Evolutionary conservation across 441 rosid genomes (phyloP).

Genomic region (Adansonia grandidieri): DNA sequence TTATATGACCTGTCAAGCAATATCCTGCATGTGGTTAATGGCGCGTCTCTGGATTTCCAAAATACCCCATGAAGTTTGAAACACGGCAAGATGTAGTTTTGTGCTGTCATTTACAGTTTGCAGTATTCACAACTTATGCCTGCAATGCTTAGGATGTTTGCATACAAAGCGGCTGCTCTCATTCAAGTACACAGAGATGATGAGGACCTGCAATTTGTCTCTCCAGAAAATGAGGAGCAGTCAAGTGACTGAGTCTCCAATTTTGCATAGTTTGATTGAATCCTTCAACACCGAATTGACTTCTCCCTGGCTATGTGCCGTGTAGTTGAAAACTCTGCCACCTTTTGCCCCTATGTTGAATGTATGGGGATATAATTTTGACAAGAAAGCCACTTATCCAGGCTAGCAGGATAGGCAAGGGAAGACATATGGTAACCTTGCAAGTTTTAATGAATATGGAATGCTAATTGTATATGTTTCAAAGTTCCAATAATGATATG

Average conservation of each 20-base stretch:
- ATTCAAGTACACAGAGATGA: slow-evolving; percentile 94
- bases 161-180: slow-evolving; percentile 93
- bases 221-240: slow-evolving; percentile 57
- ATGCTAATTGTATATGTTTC: neutral
- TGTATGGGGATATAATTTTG: neutral
- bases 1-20: neutral
- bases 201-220: slow-evolving; percentile 66
- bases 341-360: neutral
- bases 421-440: neutral
- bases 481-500: neutral
- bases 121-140: slow-evolving; percentile 65
- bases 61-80: neutral
- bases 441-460: neutral
- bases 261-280: neutral
- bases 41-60: neutral
- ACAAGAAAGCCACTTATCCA: neutral
- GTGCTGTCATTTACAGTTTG: neutral
- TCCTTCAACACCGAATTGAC: neutral
- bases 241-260: slow-evolving; percentile 35
- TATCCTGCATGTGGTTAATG: neutral
- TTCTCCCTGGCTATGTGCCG: neutral
- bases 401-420: neutral
- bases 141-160: slow-evolving; percentile 90
- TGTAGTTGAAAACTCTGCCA: neutral
- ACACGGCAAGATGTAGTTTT: neutral